Evolutionary conservation across 225 moss, liverwort and hornwort species (phyloP), one percentile per base, ranked within the genome.

Genomic region (Bryoerythrophyllum caledonicum): DNA sequence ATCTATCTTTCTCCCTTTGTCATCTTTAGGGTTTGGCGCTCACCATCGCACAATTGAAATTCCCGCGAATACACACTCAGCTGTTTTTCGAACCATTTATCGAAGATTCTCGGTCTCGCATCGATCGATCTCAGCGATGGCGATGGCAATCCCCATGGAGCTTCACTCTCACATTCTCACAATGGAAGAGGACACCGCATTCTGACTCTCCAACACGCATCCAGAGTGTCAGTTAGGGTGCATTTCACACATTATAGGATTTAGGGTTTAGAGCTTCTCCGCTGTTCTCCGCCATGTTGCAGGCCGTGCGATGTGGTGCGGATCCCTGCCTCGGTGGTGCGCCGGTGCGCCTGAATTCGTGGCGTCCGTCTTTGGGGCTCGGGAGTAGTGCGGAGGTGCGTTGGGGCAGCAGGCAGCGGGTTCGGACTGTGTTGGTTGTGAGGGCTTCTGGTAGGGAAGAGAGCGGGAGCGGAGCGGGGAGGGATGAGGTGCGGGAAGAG

Each of bases 21-120:
- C 19, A 49, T 49, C 75, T 81, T 85, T 85, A 85, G 85, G 85
- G 72, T 52, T 75, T 81, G 58, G 81, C 59, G 71, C 71, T 46
- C 71, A 28, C 51, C 38, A 28, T 7, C 54, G 25, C 0, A 28
- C 14, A 57, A 4, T 75, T 78, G 35, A 72, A 81, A 75, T 64
- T 17, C 15, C 57, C 5, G 30, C 11, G 3, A 41, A 13, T n/a
- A 8, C 27, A n/a, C 28, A 24, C 4, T 1, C 4, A 13, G 1
- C 14, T 48, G 46, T 16, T 32, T 41, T 41, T 6, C 6, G 3
- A 27, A 37, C 2, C 26, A 3, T 9, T 27, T 27, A 9, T 7
- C 8, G 4, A 21, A 10, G 1, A 14, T 54, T n/a, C 53, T 8
- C 20, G 11, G 5, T 6, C 48, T 49, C 19, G 48, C 48, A 49